phyloP scores from a whole-genome alignment of 2,329 filamentous ascomycete genomes.

The Lomentospora prolificans region DNA sequence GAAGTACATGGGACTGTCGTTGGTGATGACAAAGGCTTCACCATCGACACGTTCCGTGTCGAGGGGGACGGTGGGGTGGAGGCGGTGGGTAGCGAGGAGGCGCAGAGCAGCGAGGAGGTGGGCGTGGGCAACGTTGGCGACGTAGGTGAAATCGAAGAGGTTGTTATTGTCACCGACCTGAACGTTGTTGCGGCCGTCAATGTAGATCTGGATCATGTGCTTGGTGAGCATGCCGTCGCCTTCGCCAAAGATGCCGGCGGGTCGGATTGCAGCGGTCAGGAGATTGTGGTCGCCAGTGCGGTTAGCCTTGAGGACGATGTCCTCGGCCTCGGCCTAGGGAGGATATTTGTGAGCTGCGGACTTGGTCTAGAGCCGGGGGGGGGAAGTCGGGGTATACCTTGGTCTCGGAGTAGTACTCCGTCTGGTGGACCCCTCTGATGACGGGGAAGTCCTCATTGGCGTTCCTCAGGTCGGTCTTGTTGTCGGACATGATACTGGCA shows the following conservation, averaged over 20 bases:
- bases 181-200: slow-evolving; percentile 58
- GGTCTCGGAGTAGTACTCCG: slow-evolving; percentile 81
- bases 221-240: slow-evolving; percentile 71
- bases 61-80: slow-evolving; percentile 47
- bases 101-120: slow-evolving; percentile 73
- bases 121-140: slow-evolving; percentile 58
- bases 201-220: slow-evolving; percentile 63
- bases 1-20: slow-evolving; percentile 80
- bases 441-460: slow-evolving; percentile 77
- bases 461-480: slow-evolving; percentile 66
- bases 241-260: slow-evolving; percentile 84
- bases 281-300: slow-evolving; percentile 47
- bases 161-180: slow-evolving; percentile 66
- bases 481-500: slow-evolving; percentile 79
- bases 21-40: slow-evolving; percentile 83
- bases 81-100: slow-evolving; percentile 49
- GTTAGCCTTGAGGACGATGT: slow-evolving; percentile 69
- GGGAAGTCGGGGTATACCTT: no score
- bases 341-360: no score
- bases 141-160: slow-evolving; percentile 56
- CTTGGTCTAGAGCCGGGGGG: no score
- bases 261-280: slow-evolving; percentile 72
- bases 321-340: slow-evolving; percentile 62
- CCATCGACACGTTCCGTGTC: slow-evolving; percentile 70
- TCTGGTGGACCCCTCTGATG: slow-evolving; percentile 59